Evolutionary conservation across 2,329 filamentous ascomycete species (phyloP).

Genomic region (Penicillium sp.): DNA sequence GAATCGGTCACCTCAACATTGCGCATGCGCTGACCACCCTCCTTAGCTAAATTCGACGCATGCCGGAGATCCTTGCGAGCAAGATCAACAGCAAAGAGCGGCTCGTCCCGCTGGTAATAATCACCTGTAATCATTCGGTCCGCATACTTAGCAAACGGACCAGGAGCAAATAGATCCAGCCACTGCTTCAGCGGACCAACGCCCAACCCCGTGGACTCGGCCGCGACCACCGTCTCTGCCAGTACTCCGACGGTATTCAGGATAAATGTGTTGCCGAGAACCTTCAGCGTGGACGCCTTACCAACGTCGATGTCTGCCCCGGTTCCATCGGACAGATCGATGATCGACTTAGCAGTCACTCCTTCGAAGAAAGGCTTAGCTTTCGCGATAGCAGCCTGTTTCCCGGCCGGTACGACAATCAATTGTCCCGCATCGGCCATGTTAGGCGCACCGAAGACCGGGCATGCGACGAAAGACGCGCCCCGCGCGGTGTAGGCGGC

Average conservation of each 20-base stretch:
- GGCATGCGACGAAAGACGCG: slow-evolving; percentile 74
- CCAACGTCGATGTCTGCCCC: slow-evolving; percentile 71
- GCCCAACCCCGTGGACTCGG: slow-evolving; percentile 80
- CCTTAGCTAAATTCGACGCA: slow-evolving; percentile 68
- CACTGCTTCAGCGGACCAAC: slow-evolving; percentile 71
- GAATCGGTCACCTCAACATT: slow-evolving; percentile 69
- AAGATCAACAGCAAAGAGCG: slow-evolving; percentile 81
- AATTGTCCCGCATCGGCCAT: slow-evolving; percentile 67
- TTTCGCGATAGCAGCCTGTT: slow-evolving; percentile 62
- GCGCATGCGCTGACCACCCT: slow-evolving; percentile 64
- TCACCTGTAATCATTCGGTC: slow-evolving; percentile 74
- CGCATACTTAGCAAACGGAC: slow-evolving; percentile 75
- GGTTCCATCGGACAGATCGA: slow-evolving; percentile 22
- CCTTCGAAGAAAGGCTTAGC: slow-evolving; percentile 73
- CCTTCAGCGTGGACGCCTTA: slow-evolving; percentile 72
- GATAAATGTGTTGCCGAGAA: slow-evolving; percentile 86
- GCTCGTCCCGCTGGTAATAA: slow-evolving; percentile 74
- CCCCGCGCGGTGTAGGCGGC: slow-evolving; percentile 61
- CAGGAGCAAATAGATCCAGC: slow-evolving; percentile 74
- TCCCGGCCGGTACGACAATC: slow-evolving; percentile 73
- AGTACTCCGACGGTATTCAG: slow-evolving; percentile 80
- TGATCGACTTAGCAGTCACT: slow-evolving; percentile 60
- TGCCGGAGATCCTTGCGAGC: slow-evolving; percentile 82
- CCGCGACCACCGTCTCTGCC: slow-evolving; percentile 75
- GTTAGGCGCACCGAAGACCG: slow-evolving; percentile 52